Evolutionary conservation across 2,329 filamentous ascomycete genomes (phyloP), one percentile per base, ranked within the genome.

Genomic region (Arthrinium phaeospermum): DNA sequence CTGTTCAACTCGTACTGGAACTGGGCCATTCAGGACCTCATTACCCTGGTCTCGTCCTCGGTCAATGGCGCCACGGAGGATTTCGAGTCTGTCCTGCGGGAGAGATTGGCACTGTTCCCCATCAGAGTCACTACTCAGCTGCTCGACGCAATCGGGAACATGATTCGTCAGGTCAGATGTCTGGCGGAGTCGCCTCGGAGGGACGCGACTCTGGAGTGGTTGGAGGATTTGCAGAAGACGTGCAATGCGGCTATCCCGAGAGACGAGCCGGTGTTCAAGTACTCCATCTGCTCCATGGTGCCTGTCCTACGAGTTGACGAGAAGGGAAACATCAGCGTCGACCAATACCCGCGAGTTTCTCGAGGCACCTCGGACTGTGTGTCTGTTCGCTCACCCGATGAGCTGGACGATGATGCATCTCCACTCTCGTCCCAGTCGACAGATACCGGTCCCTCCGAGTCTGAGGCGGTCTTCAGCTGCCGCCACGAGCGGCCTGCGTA

Each of bases 1-100:
- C 61, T 71, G 3, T 83, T 80, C 73, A 75, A 81, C 53, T 83
- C 80, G 2, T 80, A 74, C 71, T 83, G 82, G 82, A 83, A 82
- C 70, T 82, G 80, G 80, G 79, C 71, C 2, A 70, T 76, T 0
- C 77, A 81, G 71, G 80, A 80, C 37, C 34, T 72, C 6, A 24
- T 72, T 4, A 49, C 69, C 3, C 46, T 72, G 4, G 70, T 72
- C 13, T 70, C 71, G 6, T 46, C 67, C 8, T 69, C 71, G 3
- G 37, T 72, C 44, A 49, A 51, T 34, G 61, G 67, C 4, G 49
- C 69, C 27, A 27, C 41, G 3, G 49, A 70, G 27, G 70, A 70
- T 3, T 69, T 73, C 19, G 72, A 72, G 16, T 27, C 41, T 22
- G 49, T 71, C 10, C 47, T 72, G 8, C 34, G 64, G n/a, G 72